Evolutionary conservation across 768 basidiomycete genomes (phyloP), one percentile per base, ranked within the genome.

Genomic region (Pisolithus microcarpus): DNA sequence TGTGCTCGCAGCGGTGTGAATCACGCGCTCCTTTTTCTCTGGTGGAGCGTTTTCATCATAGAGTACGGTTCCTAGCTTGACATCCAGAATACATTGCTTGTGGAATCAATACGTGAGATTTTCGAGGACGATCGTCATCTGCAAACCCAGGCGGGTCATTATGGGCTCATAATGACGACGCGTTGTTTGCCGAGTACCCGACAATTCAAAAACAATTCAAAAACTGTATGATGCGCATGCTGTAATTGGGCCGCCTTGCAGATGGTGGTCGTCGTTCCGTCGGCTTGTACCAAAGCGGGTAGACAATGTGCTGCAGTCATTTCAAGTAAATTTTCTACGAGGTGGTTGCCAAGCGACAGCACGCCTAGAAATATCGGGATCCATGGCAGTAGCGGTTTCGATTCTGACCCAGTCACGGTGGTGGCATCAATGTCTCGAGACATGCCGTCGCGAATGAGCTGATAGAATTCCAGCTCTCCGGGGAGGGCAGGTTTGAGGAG

Each of bases 311-410:
- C 46, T 2, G 57, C 57, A 52, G 71, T 50, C 38, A 39, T 8
- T 53, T 10, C 39, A 55, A 49, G n/a, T 51, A 53, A 38, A 50
- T 53, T 5, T 65, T 53, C 49, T 42, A 58, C 42, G 8, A 50
- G 39, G 16, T 63, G 79, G 21, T n/a, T 89, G 85, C 65, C 87
- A 71, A 95, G 68, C 55, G 72, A 79, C 38, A 96, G 71, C 4
- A 86, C 85, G 3, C 95, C 95, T 39, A 83, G 74, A 65, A 91
- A 96, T 38, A 72, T 75, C 9, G 93, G 89, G 5, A 86, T 75
- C 64, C 79, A 91, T 2, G 70, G 74, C 36, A 69, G 72, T 38
- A 90, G 72, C 0, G 24, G 31, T 4, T 56, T 47, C 16, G 40
- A 23, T 8, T 28, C 2, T 66, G 45, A 46, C 8, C 19, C 18